Base-by-base conservation (phyloP, 176 grass and related monocot genomes). In the Bonia amplexicaulis region DNA sequence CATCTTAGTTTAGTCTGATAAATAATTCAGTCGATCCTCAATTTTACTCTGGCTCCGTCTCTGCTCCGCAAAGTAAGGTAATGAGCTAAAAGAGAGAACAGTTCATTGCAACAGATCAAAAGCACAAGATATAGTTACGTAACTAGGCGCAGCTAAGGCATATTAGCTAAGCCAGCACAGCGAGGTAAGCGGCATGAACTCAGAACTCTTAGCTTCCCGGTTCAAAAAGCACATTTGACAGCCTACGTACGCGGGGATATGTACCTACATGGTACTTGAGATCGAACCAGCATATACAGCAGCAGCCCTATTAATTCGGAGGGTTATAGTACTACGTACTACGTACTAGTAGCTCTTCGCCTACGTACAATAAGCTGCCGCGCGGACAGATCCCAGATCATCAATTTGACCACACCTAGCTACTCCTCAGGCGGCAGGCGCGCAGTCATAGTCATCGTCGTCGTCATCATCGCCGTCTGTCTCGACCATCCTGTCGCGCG, bases 361-460 rank as follows among this genome's bases (percentile, higher is more conserved):
- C 57, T 25, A 25, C 57, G n/a, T 59, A 20, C 20, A 57, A 16
- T 23, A 59, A 59, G 9, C n/a, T 25, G 20, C 3, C n/a, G 57
- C 20, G 10, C 22, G 4, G 16, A 61, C 60, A 65, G 60, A 48
- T 33, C 26, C 41, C 14, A 20, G 58, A 13, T 47, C 12, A 26
- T 65, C 12, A 17, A 4, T 82, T 84, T 67, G 60, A 22, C 40
- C 42, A 12, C 46, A 14, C 57, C 58, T 60, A 60, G 6, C 26
- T 57, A 12, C 77, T 69, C 35, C 35, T 95, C 69, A 93, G 31
- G 93, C 93, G 31, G 93, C 93, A 33, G 91, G 91, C 7, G 86
- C 91, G 16, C 91, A 93, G 82, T 96, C 93, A 7, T 66, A 87
- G 41, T 96, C 88, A 11, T 89, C 93, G 0, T 93, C 93, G 0